These are phyloP conservation scores for Saccharomycopsis vini DNA, from an alignment of 805 yeast genomes.

Conservation along the genomic window DNA sequence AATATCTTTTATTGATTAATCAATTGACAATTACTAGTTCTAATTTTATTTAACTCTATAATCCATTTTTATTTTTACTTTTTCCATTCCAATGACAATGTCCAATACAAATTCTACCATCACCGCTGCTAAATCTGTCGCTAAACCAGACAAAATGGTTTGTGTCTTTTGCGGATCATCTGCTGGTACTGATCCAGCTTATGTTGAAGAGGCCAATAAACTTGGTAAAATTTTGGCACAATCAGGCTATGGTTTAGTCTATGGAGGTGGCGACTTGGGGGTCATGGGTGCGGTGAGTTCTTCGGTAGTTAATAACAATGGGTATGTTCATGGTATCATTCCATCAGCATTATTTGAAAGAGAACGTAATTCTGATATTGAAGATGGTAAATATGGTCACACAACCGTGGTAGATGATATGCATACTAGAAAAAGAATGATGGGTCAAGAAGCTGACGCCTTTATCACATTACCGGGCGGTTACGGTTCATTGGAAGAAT, in stretches of 20 bases:
- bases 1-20: no score
- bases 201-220: constrained; percentile 43
- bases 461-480: constrained; percentile 91
- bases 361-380: constrained; percentile 45
- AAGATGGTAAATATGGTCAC: constrained; percentile 48
- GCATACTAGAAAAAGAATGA: constrained; percentile 81
- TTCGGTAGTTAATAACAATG: constrained; percentile 46
- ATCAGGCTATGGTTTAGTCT: constrained; percentile 64
- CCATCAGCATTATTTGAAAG: constrained; percentile 74
- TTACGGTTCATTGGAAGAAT: constrained; percentile 81
- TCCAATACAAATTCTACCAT: neutral
- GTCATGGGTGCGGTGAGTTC: constrained; percentile 72
- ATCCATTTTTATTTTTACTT: no score
- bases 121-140: neutral
- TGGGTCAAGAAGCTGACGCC: constrained; percentile 82
- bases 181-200: constrained; percentile 47
- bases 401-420: constrained; percentile 78
- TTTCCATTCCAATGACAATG: no score
- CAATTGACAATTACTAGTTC: no score
- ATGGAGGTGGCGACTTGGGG: constrained; percentile 73
- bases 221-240: constrained; percentile 53
- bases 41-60: no score
- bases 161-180: constrained; percentile 89
- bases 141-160: constrained; percentile 32
- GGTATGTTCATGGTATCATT: constrained; percentile 75